Evolutionary conservation across 1,284 basidiomycete species (phyloP), one percentile per base, ranked within the genome.

Genomic region (Flammula alnicola): DNA sequence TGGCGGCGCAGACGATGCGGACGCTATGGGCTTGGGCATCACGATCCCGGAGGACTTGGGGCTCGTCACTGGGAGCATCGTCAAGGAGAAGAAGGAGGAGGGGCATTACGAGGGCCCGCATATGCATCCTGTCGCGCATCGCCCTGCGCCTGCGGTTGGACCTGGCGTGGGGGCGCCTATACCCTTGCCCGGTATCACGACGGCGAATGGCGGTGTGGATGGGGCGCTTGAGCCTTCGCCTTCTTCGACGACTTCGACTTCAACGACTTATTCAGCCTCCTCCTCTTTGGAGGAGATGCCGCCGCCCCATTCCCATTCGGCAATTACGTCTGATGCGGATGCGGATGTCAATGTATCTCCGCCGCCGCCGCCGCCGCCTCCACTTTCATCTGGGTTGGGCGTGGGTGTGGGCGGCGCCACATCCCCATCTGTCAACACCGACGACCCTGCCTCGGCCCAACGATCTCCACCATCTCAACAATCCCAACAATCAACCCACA

Each of bases 111-210:
- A 60, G 27, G 62, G 59, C 12, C 40, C 40, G 22, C 63, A 65
- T 56, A 65, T 66, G 59, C 60, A 67, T 38, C 64, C 63, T 22
- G 54, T 64, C 14, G 63, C 64, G 22, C 61, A 62, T 41, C 59
- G 65, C 7, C 54, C 57, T 19, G 41, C 54, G 8, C 54, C 57
- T 19, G n/a, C n/a, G n/a, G n/a, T n/a, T n/a, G n/a, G 14, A 40
- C 50, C 12, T 25, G 23, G 4, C 32, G 20, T 37, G 17, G 32
- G 5, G 19, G 40, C 32, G 27, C 29, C 27, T 20, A 36, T 27
- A 26, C 40, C 27, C 26, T 42, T 26, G 38, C 37, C 17, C n/a
- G n/a, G 19, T 38, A 17, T 14, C 47, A 9, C 31, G 14, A 29
- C 29, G 30, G 12, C 3, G 12, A 32, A 3, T 12, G 30, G 9